Evolutionary conservation across 2,329 filamentous ascomycete species (phyloP).

Genomic region (Curvularia eragrostidis): DNA sequence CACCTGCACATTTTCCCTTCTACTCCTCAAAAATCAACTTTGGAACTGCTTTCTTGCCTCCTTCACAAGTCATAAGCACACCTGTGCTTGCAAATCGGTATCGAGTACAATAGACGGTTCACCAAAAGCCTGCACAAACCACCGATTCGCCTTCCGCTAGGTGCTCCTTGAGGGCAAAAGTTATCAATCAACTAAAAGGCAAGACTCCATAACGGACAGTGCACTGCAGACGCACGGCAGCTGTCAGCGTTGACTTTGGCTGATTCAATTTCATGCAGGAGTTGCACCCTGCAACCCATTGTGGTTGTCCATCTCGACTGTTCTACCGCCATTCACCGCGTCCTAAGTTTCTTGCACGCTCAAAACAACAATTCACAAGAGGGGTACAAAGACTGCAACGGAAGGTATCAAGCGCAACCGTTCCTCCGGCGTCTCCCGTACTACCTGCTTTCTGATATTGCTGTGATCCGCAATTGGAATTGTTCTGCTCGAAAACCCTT

Average conservation of each 20-base stretch:
- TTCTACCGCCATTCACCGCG: background rate
- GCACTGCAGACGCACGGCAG: background rate
- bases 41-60: background rate
- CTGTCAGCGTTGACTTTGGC: background rate
- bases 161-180: too few species aligned
- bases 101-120: background rate
- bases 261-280: background rate
- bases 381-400: constrained; percentile 2
- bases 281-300: background rate
- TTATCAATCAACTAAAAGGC: background rate
- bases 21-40: background rate
- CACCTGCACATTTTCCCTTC: constrained; percentile 10
- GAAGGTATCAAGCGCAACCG: constrained; percentile 1
- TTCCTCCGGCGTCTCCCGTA: constrained; percentile 3
- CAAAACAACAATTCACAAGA: background rate
- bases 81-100: background rate
- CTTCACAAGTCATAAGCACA: background rate
- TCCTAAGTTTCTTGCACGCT: background rate
- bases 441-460: constrained; percentile 4
- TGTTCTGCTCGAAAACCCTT: background rate
- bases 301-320: background rate
- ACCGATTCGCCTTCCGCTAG: background rate
- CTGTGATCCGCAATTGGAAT: background rate
- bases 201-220: background rate
- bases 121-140: background rate